A percentile compares a stretch with the other conserved stretches of the same genome.
These are phyloP conservation scores for Scolecobasidium constrictum DNA, from an alignment of 2,329 filamentous ascomycete species.

Conservation along the genomic window DNA sequence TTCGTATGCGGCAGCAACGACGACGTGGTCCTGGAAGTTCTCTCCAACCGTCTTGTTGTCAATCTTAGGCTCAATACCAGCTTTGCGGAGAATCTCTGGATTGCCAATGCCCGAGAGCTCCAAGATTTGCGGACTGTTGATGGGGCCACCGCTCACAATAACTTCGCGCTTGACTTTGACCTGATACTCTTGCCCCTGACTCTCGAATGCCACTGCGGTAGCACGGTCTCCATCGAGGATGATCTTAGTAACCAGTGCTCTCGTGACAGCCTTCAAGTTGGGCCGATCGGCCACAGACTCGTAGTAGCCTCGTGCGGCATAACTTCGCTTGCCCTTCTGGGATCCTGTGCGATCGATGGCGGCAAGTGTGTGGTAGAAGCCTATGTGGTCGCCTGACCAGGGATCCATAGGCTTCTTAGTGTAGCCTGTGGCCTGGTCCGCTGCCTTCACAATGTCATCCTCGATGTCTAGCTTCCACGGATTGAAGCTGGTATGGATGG, in stretches of 20 bases:
- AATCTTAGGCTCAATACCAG: no score
- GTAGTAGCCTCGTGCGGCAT: constrained; percentile 26
- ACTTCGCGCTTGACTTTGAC: constrained; percentile 15
- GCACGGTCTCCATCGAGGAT: constrained; percentile 29
- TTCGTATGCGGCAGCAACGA: no score
- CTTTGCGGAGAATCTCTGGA: no score
- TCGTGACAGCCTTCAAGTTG: constrained; percentile 37
- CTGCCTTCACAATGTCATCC: constrained; percentile 17
- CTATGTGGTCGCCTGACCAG: constrained; percentile 25
- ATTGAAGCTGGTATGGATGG: constrained; percentile 26
- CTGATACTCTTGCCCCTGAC: no score
- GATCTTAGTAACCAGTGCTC: constrained; percentile 36
- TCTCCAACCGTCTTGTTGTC: no score
- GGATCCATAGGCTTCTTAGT: constrained; percentile 23
- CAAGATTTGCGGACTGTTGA: no score
- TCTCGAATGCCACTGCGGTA: constrained; percentile 32
- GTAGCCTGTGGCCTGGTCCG: constrained; percentile 18
- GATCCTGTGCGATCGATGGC: constrained; percentile 17
- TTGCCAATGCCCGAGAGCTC: no score
- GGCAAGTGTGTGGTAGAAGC: constrained; percentile 22
- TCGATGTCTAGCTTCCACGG: constrained; percentile 15
- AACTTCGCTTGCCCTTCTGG: constrained; percentile 22
- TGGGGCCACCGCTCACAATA: no score
- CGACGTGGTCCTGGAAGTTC: no score
- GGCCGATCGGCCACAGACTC: no score